Evolutionary conservation across 805 yeast species (phyloP).

Genomic region (Lipomyces sp.): DNA sequence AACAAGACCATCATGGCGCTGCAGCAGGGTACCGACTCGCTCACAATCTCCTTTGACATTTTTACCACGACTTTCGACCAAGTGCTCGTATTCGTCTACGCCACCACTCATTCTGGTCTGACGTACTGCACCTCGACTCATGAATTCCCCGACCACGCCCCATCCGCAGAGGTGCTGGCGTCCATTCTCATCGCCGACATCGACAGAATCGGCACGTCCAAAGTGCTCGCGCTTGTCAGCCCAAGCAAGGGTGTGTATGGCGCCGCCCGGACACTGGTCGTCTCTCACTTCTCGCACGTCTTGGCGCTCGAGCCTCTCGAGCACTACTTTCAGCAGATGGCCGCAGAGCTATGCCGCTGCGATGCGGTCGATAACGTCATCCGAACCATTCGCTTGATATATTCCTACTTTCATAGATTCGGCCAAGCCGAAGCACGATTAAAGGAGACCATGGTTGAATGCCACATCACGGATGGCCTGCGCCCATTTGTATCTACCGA

Average conservation of each 20-base stretch:
- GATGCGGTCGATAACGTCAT: constrained; percentile 15
- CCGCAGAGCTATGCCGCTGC: constrained; percentile 18
- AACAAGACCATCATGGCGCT: constrained; percentile 7
- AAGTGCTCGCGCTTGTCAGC: constrained; percentile 15
- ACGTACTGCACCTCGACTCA: constrained; percentile 20
- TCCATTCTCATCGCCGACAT: constrained; percentile 7
- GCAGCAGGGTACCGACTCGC: constrained; percentile 14
- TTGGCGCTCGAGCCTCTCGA: constrained; percentile 20
- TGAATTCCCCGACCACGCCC: constrained; percentile 9
- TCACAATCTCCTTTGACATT: constrained; percentile 25
- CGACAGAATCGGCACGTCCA: constrained; percentile 16
- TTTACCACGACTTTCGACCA: constrained; percentile 15
- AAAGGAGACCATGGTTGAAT: constrained; percentile 4
- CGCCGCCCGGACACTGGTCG: background rate
- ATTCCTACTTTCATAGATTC: constrained; percentile 17
- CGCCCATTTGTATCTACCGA: constrained; percentile 6
- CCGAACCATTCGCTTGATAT: constrained; percentile 16
- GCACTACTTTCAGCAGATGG: constrained; percentile 14
- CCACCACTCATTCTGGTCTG: constrained; percentile 20
- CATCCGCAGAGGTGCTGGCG: constrained; percentile 16
- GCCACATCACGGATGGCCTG: constrained; percentile 9
- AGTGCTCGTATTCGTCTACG: constrained; percentile 15
- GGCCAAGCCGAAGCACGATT: constrained; percentile 14
- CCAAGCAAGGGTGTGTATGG: constrained; percentile 8
- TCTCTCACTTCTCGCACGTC: constrained; percentile 16